Conservation (phyloP, 176 grass and related monocot genomes). For the Poa pratensis region DNA sequence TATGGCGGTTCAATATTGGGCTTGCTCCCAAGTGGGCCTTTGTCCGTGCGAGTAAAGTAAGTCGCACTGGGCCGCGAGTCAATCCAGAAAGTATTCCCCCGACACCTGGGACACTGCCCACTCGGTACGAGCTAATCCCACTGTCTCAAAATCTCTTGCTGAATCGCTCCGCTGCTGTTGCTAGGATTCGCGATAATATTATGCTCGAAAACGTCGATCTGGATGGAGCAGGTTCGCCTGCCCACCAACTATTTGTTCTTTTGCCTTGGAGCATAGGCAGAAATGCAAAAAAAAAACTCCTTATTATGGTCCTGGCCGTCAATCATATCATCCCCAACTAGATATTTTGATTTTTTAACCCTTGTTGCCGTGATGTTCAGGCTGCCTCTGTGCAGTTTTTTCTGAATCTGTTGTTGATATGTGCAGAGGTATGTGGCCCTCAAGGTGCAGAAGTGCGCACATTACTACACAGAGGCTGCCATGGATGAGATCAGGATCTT, state of each 20-base stretch:
- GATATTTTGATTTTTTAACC: background rate
- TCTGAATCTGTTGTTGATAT: constrained; percentile 29
- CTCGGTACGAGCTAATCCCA: constrained; percentile 57
- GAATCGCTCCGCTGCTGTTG: background rate
- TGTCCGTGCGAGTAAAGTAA: no score
- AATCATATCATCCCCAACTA: background rate
- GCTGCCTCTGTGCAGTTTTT: background rate
- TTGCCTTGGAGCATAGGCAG: background rate
- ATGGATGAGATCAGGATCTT: no score
- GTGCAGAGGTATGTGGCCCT: no score
- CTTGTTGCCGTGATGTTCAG: background rate
- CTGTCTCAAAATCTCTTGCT: background rate
- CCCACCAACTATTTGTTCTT: constrained; percentile 42
- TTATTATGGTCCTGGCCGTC: background rate
- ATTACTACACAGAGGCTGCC: no score
- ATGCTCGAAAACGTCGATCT: constrained; percentile 33
- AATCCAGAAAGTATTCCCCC: no score
- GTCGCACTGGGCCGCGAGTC: no score
- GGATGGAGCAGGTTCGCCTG: constrained; percentile 13
- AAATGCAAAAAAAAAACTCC: constrained; percentile 10
- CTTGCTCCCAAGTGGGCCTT: no score
- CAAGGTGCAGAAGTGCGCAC: no score
- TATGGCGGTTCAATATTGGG: no score
- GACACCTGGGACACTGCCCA: constrained; percentile 86
- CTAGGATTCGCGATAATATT: background rate